Base-by-base conservation (phyloP, 345 rosid genomes). In the Euphorbia pulcherrima region DNA sequence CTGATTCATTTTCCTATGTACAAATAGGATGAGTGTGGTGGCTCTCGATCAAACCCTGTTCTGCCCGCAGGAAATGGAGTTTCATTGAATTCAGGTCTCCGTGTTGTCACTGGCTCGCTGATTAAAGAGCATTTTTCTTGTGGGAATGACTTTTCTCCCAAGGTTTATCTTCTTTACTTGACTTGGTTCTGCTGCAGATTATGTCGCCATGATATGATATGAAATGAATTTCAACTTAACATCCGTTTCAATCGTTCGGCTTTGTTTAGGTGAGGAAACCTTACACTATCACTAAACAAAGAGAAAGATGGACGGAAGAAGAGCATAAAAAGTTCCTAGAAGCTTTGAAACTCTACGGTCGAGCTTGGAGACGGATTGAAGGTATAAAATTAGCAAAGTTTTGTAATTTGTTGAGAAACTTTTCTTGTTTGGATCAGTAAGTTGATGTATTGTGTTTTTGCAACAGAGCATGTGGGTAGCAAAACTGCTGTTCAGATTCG, bases 401-500 rank as follows among this genome's bases (percentile, higher is more conserved):
- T 26, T 24, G 24, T 52, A 44, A 12, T 71, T 20, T 13, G 2
- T 48, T 33, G 3, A 12, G 17, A 10, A 1, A 5, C 14, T 40
- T 23, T 39, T 60, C 1, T 28, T 40, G 3, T 33, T 0, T 1
- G 13, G 21, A n/a, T 13, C 26, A 4, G 35, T 44, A n/a, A n/a
- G 20, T 60, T 44, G 40, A 39, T 30, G 50, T 16, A 44, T 44
- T 44, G 16, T 6, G 41, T 5, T 18, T 58, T n/a, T n/a, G 14
- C 59, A 23, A 41, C 91, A 93, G 98, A 89, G 75, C 92, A 89
- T 72, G 83, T 93, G 68, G 95, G 94, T 54, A 79, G 96, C 50
- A 94, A 94, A 84, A 88, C 96, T 27, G 91, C 96, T 13, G 92
- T 94, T 79, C 99, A 91, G 80, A 89, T 91, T 68, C 83, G 96